phyloP scores from a whole-genome alignment of 345 rosid genomes.

The Salix caprea region DNA sequence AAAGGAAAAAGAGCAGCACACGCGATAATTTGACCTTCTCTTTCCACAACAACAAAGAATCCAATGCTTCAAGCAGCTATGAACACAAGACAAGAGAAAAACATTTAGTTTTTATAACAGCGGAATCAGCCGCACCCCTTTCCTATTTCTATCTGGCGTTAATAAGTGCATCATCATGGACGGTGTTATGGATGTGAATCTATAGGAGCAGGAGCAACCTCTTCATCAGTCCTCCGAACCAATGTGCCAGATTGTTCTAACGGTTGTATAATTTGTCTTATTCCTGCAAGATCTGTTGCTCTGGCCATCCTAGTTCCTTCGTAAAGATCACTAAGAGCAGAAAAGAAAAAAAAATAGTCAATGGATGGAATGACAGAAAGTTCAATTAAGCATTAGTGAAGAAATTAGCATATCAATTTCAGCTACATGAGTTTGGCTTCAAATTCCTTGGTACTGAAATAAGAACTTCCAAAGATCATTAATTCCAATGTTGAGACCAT shows the following conservation, averaged over 20 bases:
- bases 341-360: slow-evolving; percentile 15
- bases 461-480: not conserved
- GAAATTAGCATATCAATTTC: not conserved
- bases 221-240: slow-evolving; percentile 65
- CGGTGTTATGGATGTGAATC: not conserved
- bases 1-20: slow-evolving; percentile 90
- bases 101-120: not conserved
- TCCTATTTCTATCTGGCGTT: not conserved
- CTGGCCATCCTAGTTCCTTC: slow-evolving; percentile 85
- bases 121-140: not conserved
- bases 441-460: not conserved
- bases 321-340: slow-evolving; percentile 60
- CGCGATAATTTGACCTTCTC: slow-evolving; percentile 89
- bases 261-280: slow-evolving; percentile 65
- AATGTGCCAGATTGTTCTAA: slow-evolving; percentile 66
- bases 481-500: not conserved
- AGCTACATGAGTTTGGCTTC: not conserved
- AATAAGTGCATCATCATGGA: not conserved
- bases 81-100: slow-evolving; percentile 14
- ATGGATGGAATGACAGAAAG: slow-evolving; percentile 2
- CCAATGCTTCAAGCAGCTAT: slow-evolving; percentile 63
- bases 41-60: slow-evolving; percentile 66
- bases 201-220: slow-evolving; percentile 39
- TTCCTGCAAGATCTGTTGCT: slow-evolving; percentile 64
- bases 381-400: not conserved